Base-by-base conservation (phyloP, 371 early-diverging fungal genomes). In the Nematocida major region DNA sequence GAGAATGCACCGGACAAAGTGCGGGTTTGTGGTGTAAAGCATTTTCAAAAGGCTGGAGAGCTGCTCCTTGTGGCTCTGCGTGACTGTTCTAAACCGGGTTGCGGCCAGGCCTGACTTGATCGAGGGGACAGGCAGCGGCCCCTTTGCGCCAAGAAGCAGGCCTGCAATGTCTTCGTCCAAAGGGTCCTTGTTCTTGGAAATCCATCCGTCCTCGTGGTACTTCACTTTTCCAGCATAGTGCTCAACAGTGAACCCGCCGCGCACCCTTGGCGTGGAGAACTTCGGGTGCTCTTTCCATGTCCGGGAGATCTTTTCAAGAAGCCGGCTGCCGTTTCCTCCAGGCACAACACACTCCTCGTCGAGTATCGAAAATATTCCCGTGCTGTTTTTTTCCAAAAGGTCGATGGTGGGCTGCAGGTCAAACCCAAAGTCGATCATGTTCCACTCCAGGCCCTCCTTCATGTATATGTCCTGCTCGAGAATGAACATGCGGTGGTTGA, bases 291-390 rank as follows among this genome's bases (percentile, higher is more conserved):
- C 57, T n/a, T 66, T 40, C 54, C 70, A 80, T 32, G 50, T 65
- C 28, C 54, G 32, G 67, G 90, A 87, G 11, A 98, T 86, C 85
- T 99, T 98, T 22, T 92, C 90, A 34, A 92, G 86, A 81, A 98
- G 93, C 2, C 95, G 91, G 80, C 91, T 91, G 84, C 97, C 98
- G 1, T 90, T 91, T 26, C 95, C 97, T 66, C 90, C 90, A 28
- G 97, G 97, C 87, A 97, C 91, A 7, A 96, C 92, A 85, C 96
- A 98, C 87, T 99, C 97, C 84, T 99, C 99, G 84, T 99, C 99
- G 30, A 99, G 86, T 79, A 91, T 91, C 13, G 94, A 91, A 63
- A 98, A 85, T 78, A 99, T 91, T 82, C 99, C 98, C 66, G 94
- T 91, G 89, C 90, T 84, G 80, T 89, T 87, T 79, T 91, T 92